These are phyloP conservation scores for Closterium sp. DNA, from an alignment of 139 green algal species.

Conservation along the genomic window DNA sequence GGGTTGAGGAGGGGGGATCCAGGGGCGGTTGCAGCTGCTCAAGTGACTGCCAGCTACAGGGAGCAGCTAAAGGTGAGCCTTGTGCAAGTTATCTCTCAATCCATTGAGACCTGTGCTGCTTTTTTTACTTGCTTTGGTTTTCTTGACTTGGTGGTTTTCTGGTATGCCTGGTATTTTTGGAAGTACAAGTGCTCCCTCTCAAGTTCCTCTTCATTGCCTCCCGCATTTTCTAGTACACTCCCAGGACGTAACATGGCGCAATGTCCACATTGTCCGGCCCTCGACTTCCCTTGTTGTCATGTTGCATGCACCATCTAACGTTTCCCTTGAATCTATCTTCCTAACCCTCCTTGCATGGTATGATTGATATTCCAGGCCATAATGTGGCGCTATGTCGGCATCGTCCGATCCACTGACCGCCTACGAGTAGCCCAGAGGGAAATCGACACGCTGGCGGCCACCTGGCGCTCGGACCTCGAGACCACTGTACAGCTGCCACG, in stretches of 20 bases:
- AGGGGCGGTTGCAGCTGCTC: neutral
- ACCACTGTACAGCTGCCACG: neutral
- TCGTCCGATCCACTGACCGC: conserved; percentile 72
- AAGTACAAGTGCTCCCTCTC: neutral
- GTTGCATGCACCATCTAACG: too few relatives aligned
- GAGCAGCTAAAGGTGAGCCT: neutral
- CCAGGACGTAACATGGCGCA: too few relatives aligned
- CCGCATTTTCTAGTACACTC: too few relatives aligned
- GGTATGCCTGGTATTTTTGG: too few relatives aligned
- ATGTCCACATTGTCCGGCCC: too few relatives aligned
- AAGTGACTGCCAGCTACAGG: neutral
- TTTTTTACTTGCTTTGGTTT: too few relatives aligned
- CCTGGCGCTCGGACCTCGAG: conserved; percentile 9
- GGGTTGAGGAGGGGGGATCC: conserved; percentile 37
- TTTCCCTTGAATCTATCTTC: neutral
- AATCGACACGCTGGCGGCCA: conserved; percentile 81
- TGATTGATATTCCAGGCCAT: conserved; percentile 59
- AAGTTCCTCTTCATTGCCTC: too few relatives aligned
- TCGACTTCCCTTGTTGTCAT: too few relatives aligned
- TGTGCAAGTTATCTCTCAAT: conserved; percentile 75
- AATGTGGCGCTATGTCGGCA: conserved; percentile 90
- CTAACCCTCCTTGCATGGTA: neutral
- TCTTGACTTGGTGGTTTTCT: too few relatives aligned
- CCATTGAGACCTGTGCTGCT: conserved; percentile 98
- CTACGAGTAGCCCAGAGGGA: conserved; percentile 65